Evolutionary conservation across 2,329 filamentous ascomycete genomes (phyloP), one percentile per base, ranked within the genome.

Genomic region (Diplodia corticola): DNA sequence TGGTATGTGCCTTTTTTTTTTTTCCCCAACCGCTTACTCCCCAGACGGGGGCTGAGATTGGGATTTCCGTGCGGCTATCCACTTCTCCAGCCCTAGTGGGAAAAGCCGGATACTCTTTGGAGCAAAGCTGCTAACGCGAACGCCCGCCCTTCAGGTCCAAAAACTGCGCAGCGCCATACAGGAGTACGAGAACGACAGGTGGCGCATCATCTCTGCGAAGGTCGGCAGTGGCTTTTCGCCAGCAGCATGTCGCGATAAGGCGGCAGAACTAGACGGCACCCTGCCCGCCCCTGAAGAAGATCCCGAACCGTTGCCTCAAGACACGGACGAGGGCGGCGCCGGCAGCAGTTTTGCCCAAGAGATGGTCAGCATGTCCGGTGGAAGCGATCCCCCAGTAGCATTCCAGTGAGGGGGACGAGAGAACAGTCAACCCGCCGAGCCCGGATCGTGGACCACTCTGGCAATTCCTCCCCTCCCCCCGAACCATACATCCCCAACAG

Each of bases 211-310:
- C 69, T 90, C 93, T 67, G 91, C 91, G 74, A 97, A 96, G 80
- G 90, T 97, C 72, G 93, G 93, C 68, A 91, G 89, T 60, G 93
- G 93, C 54, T 96, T 96, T 75, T 95, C 92, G 44, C 91, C 93
- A 48, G 87, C 88, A 40, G 92, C 93, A 51, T 97, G 93, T 80
- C 90, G 90, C 77, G 92, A 96, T 74, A 90, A 92, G 73, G 89
- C 89, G 35, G 81, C 85, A 67, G 86, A 92, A 78, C 78, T 93
- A 33, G 33, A 54, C 20, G 67, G 64, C 48, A 48, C 54, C 28
- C 3, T 64, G 22, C 63, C 63, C 22, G 35, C 48, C 33, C 26
- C 63, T 35, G 63, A 64, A 28, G 63, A 64, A 9, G 63, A 64
- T 26, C 51, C 51, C 37, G 63, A 64, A 13, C 28, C 50, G 20